phyloP scores from a whole-genome alignment of 75 land plant genomes.

The Pinus tabuliformis region DNA sequence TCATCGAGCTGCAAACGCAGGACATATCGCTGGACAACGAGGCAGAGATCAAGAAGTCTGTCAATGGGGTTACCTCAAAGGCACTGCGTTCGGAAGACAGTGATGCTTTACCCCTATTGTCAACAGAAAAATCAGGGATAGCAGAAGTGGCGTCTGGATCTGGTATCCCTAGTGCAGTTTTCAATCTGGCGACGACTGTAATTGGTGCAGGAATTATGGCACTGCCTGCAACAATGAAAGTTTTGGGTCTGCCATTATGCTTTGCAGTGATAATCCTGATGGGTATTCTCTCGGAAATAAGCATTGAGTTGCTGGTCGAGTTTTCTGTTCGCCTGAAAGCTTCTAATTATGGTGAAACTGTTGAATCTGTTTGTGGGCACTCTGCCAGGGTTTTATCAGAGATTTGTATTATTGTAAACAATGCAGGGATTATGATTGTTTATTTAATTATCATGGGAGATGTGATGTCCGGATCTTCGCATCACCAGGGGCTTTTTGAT shows the following conservation, averaged over 20 bases:
- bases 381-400: constrained; percentile 58
- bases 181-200: constrained; percentile 83
- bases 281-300: constrained; percentile 82
- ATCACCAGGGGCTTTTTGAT: constrained; percentile 75
- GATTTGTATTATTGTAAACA: constrained; percentile 86
- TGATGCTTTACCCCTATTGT: constrained; percentile 5
- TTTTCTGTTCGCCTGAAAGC: constrained; percentile 51
- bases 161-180: constrained; percentile 72
- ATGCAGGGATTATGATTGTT: constrained; percentile 86
- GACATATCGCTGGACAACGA: background rate
- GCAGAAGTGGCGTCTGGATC: constrained; percentile 23
- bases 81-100: background rate
- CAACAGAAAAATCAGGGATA: background rate
- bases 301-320: constrained; percentile 72
- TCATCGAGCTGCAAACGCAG: constrained; percentile 7
- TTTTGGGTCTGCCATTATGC: constrained; percentile 73
- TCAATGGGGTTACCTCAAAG: background rate
- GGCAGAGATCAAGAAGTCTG: too few relatives aligned
- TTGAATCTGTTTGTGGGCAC: constrained; percentile 57
- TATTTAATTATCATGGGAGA: constrained; percentile 95
- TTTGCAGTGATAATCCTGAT: constrained; percentile 60
- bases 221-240: constrained; percentile 94
- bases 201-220: constrained; percentile 99
- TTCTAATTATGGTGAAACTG: constrained; percentile 77
- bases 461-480: constrained; percentile 79